Evolutionary conservation across 352 stramenopile genomes (phyloP).

Genomic region (Phytophthora fragariaefolia): DNA sequence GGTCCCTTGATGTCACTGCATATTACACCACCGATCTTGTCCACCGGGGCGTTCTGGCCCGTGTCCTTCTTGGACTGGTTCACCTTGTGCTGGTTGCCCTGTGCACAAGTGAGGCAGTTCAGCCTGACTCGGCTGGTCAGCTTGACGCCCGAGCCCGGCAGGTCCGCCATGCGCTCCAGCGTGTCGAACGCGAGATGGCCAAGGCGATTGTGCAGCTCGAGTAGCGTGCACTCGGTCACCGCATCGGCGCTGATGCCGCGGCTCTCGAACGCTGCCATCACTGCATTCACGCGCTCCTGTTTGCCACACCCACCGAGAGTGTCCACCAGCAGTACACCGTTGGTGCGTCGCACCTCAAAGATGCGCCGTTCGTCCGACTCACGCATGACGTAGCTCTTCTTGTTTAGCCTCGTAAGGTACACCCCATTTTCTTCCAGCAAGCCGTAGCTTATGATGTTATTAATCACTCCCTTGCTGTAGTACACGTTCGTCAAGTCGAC

Average conservation of each 20-base stretch:
- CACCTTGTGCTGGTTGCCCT: constrained; percentile 8
- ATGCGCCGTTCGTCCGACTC: neutral
- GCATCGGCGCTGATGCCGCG: neutral
- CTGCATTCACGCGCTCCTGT: neutral
- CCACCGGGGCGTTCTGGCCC: constrained; percentile 9
- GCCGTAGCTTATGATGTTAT: neutral
- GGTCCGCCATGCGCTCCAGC: constrained; percentile 6
- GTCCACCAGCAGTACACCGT: neutral
- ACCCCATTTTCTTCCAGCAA: neutral
- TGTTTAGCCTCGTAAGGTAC: neutral
- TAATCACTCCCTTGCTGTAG: neutral
- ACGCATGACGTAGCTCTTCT: neutral
- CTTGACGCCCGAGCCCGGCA: neutral
- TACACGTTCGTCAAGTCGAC: neutral
- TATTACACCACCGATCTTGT: constrained; percentile 14
- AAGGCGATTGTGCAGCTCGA: constrained; percentile 5
- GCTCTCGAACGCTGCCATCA: neutral
- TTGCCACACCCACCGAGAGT: neutral
- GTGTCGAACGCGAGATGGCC: constrained; percentile 11
- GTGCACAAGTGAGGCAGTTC: constrained; percentile 12
- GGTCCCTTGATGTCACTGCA: constrained; percentile 19
- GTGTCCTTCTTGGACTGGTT: constrained; percentile 7
- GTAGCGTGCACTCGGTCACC: neutral
- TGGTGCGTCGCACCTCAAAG: neutral
- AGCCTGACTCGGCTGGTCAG: neutral